Conservation (phyloP, 129 eudicot genomes). For the Kitagawia praeruptora region DNA sequence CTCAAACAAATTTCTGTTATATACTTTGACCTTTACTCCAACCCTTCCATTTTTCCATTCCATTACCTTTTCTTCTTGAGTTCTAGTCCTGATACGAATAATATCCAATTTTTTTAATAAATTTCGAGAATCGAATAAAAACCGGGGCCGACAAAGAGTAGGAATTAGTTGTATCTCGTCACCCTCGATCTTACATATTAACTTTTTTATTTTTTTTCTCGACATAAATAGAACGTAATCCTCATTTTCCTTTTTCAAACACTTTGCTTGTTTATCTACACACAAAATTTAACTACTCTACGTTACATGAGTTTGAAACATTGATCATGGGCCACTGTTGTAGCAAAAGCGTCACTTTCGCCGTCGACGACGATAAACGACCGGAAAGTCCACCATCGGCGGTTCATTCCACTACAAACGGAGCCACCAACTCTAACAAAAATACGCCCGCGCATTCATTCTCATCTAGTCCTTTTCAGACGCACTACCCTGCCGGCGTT, state of each 20-base stretch:
- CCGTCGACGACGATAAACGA: slow-evolving; percentile 30
- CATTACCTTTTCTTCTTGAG: too few relatives aligned
- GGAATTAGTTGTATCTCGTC: too few relatives aligned
- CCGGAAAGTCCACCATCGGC: slow-evolving; percentile 26
- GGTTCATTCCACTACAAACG: slow-evolving; percentile 24
- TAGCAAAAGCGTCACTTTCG: slow-evolving; percentile 39
- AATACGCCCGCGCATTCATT: slow-evolving; percentile 49
- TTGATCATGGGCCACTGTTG: slow-evolving; percentile 78
- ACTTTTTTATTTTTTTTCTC: too few relatives aligned
- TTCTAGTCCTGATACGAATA: too few relatives aligned
- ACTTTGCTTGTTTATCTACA: not conserved
- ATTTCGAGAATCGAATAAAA: too few relatives aligned
- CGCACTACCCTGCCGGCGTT: slow-evolving; percentile 62
- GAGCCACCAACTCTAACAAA: slow-evolving; percentile 21
- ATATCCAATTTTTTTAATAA: too few relatives aligned
- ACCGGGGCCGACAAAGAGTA: too few relatives aligned
- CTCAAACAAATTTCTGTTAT: not conserved
- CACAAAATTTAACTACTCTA: not conserved
- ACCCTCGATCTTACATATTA: too few relatives aligned
- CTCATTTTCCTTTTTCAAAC: not conserved
- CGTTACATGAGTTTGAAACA: not conserved
- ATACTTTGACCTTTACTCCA: not conserved
- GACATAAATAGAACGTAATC: not conserved
- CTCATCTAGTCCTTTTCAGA: slow-evolving; percentile 69
- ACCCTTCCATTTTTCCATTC: too few relatives aligned